Conservation (phyloP, 2,329 filamentous ascomycete genomes). For the Pseudohalonectria lignicola region DNA sequence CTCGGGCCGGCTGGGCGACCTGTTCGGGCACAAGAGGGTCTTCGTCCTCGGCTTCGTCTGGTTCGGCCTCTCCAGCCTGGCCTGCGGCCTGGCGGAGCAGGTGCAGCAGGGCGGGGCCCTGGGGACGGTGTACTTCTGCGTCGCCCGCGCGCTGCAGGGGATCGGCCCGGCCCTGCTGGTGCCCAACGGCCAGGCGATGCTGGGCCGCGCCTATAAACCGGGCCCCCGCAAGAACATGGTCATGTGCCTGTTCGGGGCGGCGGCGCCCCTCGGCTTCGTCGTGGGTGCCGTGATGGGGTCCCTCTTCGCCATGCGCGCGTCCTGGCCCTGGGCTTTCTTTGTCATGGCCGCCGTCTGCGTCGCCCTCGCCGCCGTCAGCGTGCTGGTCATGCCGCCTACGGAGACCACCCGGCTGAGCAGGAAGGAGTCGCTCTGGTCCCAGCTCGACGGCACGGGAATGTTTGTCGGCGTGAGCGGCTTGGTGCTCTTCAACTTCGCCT, state of each 20-base stretch:
- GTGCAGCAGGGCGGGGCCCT: conserved; percentile 7
- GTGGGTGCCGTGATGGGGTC: conserved; percentile 28
- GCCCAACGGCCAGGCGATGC: conserved; percentile 52
- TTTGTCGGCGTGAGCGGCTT: conserved; percentile 34
- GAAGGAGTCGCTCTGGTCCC: conserved; percentile 11
- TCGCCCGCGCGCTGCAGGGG: conserved; percentile 14
- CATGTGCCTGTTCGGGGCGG: conserved; percentile 38
- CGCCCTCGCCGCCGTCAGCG: conserved; percentile 10
- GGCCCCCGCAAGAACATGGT: conserved; percentile 49
- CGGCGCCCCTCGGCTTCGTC: conserved; percentile 33
- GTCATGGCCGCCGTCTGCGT: conserved; percentile 12
- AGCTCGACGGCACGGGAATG: conserved; percentile 14
- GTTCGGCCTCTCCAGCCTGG: conserved; percentile 40
- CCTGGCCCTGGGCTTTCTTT: conserved; percentile 40
- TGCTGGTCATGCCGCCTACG: conserved; percentile 11
- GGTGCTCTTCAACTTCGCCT: conserved; percentile 45
- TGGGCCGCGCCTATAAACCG: conserved; percentile 45
- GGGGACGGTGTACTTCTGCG: conserved; percentile 14
- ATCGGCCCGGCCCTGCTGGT: conserved; percentile 52
- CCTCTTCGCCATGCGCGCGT: conserved; percentile 23
- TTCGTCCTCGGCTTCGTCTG: conserved; percentile 43
- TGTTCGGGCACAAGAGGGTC: conserved; percentile 44
- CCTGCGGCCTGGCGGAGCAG: conserved; percentile 28
- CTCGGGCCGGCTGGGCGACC: conserved; percentile 43
- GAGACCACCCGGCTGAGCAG: conserved; percentile 1